Evolutionary conservation across 441 rosid species (phyloP), one percentile per base, ranked within the genome.

Genomic region (Populus hybrid): DNA sequence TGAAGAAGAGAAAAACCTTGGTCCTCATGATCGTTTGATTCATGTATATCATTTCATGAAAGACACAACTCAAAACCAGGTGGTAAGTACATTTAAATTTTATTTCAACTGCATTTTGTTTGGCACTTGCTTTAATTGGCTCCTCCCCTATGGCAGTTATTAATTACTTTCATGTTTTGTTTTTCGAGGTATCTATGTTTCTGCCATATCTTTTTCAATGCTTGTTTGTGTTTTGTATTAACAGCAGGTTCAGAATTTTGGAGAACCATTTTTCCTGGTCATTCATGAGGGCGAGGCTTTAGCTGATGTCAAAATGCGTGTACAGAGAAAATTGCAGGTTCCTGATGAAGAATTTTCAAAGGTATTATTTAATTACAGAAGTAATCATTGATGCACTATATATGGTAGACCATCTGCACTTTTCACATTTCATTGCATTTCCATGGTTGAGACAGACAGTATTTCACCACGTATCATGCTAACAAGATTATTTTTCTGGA

Each of bases 241-340:
- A 42, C 90, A 92, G 94, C 99, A 96, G 84, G 90, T 96, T 71
- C 98, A 93, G 76, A 93, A 94, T 82, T 97, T 97, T 76, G 99
- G 99, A 6, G 99, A 97, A 79, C 99, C 99, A 10, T 94, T 97
- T 88, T 92, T 97, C 88, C 82, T 92, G 86, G 98, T 93, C 74
- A 90, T 97, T 77, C 98, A 88, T 78, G 99, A 94, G 79, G 95
- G 92, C 75, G 99, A 97, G 86, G 89, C 94, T 23, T 84, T 97
- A 78, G 89, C 91, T 78, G 97, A 93, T 75, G 89, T 91, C 42
- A 97, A 93, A 84, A 72, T 69, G 69, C 89, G 98, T 32, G 78
- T 94, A 81, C 98, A 94, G 84, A 94, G 87, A 87, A 96, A 94
- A 74, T 84, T 96, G 84, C 97, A 87, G 85, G 94, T 92, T 83